Evolutionary conservation across 176 grass and related monocot species (phyloP).

Genomic region (Paspalum vaginatum): DNA sequence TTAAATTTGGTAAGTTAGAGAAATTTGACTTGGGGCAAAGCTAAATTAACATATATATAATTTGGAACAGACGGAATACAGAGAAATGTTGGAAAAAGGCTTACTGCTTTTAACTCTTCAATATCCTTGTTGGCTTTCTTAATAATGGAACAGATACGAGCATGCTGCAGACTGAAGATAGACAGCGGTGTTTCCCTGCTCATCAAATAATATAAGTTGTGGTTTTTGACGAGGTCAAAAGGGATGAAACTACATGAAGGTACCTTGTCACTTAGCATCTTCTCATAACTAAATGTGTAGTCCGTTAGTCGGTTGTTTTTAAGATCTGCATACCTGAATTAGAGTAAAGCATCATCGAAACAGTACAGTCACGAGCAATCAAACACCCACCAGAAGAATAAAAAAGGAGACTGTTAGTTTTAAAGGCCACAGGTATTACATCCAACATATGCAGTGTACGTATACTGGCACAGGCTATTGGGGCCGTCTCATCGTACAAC

Average conservation of each 20-base stretch:
- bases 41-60: no score
- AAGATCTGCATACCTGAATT: constrained; percentile 72
- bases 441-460: neutral
- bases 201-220: neutral
- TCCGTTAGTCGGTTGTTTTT: constrained; percentile 79
- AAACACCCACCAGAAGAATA: neutral
- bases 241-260: neutral
- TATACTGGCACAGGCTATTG: neutral
- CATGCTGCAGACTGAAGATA: constrained; percentile 71
- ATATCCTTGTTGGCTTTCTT: constrained; percentile 59
- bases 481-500: neutral
- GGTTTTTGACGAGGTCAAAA: neutral
- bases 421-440: neutral
- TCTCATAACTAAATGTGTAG: constrained; percentile 72
- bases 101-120: constrained; percentile 53
- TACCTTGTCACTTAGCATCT: constrained; percentile 86
- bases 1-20: no score
- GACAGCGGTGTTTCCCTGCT: constrained; percentile 67
- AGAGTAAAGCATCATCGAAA: constrained; percentile 7
- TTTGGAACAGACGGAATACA: no score
- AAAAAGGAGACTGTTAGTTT: neutral
- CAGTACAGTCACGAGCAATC: neutral
- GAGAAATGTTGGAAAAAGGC: neutral
- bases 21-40: no score
- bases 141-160: constrained; percentile 73